Conservation (phyloP, 2,329 filamentous ascomycete species). For the Pestalotiopsis sp. region DNA sequence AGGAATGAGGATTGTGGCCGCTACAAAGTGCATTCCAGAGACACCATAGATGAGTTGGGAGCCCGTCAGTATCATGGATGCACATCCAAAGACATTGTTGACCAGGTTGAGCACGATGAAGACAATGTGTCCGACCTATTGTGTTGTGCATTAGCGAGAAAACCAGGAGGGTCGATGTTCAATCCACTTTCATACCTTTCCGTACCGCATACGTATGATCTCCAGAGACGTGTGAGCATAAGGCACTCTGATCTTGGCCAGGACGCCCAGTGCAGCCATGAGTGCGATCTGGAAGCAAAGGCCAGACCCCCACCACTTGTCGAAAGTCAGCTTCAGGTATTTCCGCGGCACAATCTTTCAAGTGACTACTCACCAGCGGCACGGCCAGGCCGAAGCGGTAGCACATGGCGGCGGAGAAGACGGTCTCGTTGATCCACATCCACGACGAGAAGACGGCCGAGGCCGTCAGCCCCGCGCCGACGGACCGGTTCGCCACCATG, state of each 20-base stretch:
- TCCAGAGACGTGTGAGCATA: conserved; percentile 52
- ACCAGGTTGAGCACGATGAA: conserved; percentile 41
- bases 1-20: conserved; percentile 44
- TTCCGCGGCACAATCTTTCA: conserved; percentile 9
- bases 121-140: conserved; percentile 34
- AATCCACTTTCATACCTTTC: conserved; percentile 19
- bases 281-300: conserved; percentile 45
- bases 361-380: conserved; percentile 13
- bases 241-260: conserved; percentile 48
- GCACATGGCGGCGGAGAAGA: conserved; percentile 34
- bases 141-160: neutral
- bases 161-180: neutral
- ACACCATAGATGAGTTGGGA: conserved; percentile 46
- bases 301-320: conserved; percentile 30
- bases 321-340: conserved; percentile 23
- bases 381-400: conserved; percentile 28
- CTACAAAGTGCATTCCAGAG: conserved; percentile 48
- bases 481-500: conserved; percentile 34
- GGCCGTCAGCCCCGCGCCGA: conserved; percentile 29
- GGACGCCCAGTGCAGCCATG: conserved; percentile 48
- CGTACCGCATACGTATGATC: conserved; percentile 48
- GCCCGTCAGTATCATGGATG: conserved; percentile 45
- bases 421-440: conserved; percentile 45
- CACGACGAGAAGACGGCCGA: conserved; percentile 34
- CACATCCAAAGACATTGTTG: conserved; percentile 43